Percentiles rank a stretch among this genome's conserved stretches.
Evolutionary conservation across 495 filamentous ascomycete species (phyloP).

Genomic region (Antarctomyces pellizariae): DNA sequence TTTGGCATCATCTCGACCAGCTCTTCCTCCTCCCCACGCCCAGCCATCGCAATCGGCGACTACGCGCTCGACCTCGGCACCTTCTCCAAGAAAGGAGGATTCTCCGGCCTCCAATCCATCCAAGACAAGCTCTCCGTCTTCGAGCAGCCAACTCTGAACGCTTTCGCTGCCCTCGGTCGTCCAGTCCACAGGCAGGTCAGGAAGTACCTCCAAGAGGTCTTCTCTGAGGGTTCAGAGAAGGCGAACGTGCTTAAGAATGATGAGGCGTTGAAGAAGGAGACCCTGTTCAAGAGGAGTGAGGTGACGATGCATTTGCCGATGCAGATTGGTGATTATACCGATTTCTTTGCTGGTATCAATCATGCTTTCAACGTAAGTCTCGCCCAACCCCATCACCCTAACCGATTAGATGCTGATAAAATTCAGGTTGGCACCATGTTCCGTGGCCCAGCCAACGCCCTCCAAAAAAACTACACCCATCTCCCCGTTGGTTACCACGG

Average conservation of each 20-base stretch:
- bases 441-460: constrained; percentile 54
- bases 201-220: constrained; percentile 45
- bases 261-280: constrained; percentile 22
- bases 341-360: constrained; percentile 85
- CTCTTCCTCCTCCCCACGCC: constrained; percentile 27
- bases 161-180: constrained; percentile 57
- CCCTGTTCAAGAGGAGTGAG: constrained; percentile 27
- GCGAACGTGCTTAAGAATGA: constrained; percentile 35
- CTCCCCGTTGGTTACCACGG: constrained; percentile 82
- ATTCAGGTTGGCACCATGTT: constrained; percentile 37
- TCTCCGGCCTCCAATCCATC: constrained; percentile 33
- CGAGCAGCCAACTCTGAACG: constrained; percentile 48
- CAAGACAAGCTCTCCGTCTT: constrained; percentile 36
- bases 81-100: constrained; percentile 32
- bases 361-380: constrained; percentile 53
- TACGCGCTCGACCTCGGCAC: constrained; percentile 52
- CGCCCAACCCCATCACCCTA: constrained; percentile 1
- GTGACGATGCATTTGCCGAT: constrained; percentile 63
- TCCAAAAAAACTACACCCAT: constrained; percentile 80
- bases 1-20: constrained; percentile 66
- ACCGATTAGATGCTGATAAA: constrained; percentile 3
- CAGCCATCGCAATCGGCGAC: constrained; percentile 59
- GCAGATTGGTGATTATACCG: constrained; percentile 84
- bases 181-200: constrained; percentile 49
- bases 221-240: constrained; percentile 30